These are phyloP conservation scores for Penicillium egyptiacum DNA, from an alignment of 495 filamentous ascomycete species.

Conservation along the genomic window DNA sequence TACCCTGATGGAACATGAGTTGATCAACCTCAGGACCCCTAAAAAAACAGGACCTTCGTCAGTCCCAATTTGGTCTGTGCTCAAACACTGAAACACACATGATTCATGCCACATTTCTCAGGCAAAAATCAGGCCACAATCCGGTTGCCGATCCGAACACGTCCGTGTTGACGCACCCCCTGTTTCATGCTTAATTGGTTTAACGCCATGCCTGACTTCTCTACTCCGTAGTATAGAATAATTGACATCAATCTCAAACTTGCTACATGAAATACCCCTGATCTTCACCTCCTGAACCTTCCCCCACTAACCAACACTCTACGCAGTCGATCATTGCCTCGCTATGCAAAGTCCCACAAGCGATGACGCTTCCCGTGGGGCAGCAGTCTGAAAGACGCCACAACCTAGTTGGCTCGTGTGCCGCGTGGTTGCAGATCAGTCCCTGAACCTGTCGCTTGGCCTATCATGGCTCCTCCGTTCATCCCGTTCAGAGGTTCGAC, in stretches of 20 bases:
- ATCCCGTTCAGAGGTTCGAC: slow-evolving; percentile 4
- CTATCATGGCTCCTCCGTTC: slow-evolving; percentile 22
- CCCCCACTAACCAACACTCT: slow-evolving; percentile 3
- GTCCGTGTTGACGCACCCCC: neutral
- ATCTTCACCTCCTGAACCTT: slow-evolving; percentile 14
- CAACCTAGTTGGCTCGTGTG: slow-evolving; percentile 28
- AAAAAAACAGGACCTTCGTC: neutral
- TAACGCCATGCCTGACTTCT: neutral
- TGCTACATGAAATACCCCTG: neutral
- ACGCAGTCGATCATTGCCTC: slow-evolving; percentile 26
- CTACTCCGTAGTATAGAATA: neutral
- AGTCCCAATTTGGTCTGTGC: neutral
- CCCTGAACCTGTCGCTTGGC: slow-evolving; percentile 17
- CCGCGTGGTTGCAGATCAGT: slow-evolving; percentile 32
- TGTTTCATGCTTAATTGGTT: slow-evolving; percentile 7
- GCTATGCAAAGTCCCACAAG: slow-evolving; percentile 19
- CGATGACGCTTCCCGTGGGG: slow-evolving; percentile 33
- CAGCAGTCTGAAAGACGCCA: slow-evolving; percentile 19
- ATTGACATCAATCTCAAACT: neutral
- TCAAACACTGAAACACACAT: neutral
- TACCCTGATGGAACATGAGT: neutral
- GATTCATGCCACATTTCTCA: neutral
- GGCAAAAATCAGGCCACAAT: neutral
- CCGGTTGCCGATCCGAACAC: neutral
- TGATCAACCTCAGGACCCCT: neutral